phyloP scores from a whole-genome alignment of 768 basidiomycete genomes.

The Pisolithus orientalis region DNA sequence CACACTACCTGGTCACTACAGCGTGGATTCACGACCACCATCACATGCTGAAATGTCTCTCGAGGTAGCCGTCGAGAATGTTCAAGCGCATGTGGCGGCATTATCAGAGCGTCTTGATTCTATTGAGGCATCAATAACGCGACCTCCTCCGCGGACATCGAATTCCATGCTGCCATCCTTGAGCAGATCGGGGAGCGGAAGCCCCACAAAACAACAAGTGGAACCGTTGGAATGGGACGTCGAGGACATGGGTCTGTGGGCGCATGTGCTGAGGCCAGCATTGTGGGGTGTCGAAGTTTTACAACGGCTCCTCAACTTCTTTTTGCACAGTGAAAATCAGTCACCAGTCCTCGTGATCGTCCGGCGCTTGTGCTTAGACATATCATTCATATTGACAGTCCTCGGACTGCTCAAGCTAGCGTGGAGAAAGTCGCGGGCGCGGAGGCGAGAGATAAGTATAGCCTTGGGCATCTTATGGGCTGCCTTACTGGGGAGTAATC shows the following conservation, averaged over 20 bases:
- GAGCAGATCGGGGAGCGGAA: constrained; percentile 36
- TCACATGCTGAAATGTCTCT: constrained; percentile 37
- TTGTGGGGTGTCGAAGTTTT: constrained; percentile 44
- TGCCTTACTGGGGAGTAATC: constrained; percentile 55
- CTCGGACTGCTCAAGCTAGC: constrained; percentile 49
- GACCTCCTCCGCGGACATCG: constrained; percentile 35
- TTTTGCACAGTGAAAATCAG: constrained; percentile 46
- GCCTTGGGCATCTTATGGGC: constrained; percentile 67
- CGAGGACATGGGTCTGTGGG: constrained; percentile 84
- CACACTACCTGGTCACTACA: constrained; percentile 29
- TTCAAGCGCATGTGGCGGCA: constrained; percentile 78
- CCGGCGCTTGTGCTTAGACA: constrained; percentile 69
- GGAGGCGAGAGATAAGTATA: constrained; percentile 59
- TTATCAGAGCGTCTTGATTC: constrained; percentile 78
- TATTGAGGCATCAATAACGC: constrained; percentile 40
- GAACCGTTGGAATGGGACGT: constrained; percentile 51
- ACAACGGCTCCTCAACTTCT: constrained; percentile 48
- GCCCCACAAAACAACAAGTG: constrained; percentile 30
- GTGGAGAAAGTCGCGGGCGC: constrained; percentile 66
- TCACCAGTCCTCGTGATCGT: constrained; percentile 65
- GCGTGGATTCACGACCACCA: constrained; percentile 35
- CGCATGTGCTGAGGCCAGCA: constrained; percentile 60
- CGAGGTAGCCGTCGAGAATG: constrained; percentile 71
- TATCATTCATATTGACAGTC: constrained; percentile 65
- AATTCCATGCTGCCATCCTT: constrained; percentile 32